phyloP scores from a whole-genome alignment of 257 asterid genomes.

The Jacaranda mimosifolia region DNA sequence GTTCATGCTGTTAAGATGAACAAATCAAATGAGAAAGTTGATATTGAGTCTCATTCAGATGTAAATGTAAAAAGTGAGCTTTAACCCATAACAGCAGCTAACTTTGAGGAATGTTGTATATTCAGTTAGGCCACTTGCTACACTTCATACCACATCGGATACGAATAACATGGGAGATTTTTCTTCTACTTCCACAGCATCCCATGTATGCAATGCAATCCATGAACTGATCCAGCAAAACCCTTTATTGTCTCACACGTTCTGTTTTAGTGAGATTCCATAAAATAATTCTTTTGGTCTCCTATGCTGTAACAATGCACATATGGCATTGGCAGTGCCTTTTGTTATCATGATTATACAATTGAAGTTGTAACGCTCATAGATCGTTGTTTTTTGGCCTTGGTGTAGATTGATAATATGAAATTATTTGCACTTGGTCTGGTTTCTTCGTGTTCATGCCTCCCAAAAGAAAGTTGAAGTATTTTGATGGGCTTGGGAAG shows the following conservation, averaged over 20 bases:
- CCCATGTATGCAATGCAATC: slow-evolving; percentile 33
- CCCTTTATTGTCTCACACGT: neutral
- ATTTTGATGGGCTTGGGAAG: too few species aligned
- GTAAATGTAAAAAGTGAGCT: slow-evolving; percentile 53
- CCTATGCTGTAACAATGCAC: slow-evolving; percentile 20
- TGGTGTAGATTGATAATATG: too few species aligned
- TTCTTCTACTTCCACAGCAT: slow-evolving; percentile 38
- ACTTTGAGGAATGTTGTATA: slow-evolving; percentile 57
- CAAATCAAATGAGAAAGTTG: slow-evolving; percentile 49
- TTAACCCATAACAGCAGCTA: slow-evolving; percentile 44
- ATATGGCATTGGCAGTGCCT: neutral
- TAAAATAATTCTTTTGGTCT: neutral
- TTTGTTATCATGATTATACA: neutral
- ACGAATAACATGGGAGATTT: slow-evolving; percentile 43
- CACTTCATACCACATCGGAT: slow-evolving; percentile 24
- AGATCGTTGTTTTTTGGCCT: too few species aligned
- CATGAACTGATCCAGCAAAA: neutral
- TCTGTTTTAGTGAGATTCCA: neutral
- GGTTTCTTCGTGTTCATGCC: too few species aligned
- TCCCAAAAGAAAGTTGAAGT: too few species aligned
- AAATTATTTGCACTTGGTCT: too few species aligned
- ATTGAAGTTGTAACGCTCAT: too few species aligned
- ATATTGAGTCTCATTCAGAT: slow-evolving; percentile 45
- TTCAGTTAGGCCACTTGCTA: slow-evolving; percentile 38
- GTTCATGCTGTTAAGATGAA: slow-evolving; percentile 54